Base-by-base conservation (phyloP, 2,329 filamentous ascomycete species). In the Diaporthe capsici region DNA sequence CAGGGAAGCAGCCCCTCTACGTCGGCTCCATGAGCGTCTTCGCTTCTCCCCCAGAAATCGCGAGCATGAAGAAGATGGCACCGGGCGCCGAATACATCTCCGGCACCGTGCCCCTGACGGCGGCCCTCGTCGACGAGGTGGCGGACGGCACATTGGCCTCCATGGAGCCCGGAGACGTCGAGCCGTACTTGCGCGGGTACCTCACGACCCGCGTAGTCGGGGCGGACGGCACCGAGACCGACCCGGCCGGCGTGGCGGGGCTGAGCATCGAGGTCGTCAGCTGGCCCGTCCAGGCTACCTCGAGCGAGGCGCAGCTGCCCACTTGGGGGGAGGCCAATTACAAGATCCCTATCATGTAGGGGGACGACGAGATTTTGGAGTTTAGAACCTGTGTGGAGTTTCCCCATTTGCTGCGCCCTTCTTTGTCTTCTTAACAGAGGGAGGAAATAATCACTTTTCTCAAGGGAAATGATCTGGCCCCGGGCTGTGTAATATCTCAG, bases 11-110 rank as follows among this genome's bases (percentile, higher is more conserved):
- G 9, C 84, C 88, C 0, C 78, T 80, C 4, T 84, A 91, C 53
- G 87, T 93, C 3, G 93, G 93, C 2, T 90, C 89, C 0, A 88
- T 93, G 78, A 89, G 88, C 22, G 85, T 92, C 20, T 91, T 92
- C 77, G 84, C 88, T 25, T 80, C 83, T 6, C 81, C 80, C 22
- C 78, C 76, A 4, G 42, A 58, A 15, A 75, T 80, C 47, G 77
- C 61, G 7, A 75, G 67, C 42, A 76, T 77, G 76, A 73, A 75
- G 49, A 74, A 73, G n/a, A 85, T 86, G 82, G 80, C 81, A 42
- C 80, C 82, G 28, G 82, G 81, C 34, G 82, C 80, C 55, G 81
- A 80, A 39, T 83, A 84, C 68, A 84, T 89, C 22, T 85, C 88
- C 1, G 88, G 89, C 1, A 87, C 88, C 0, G 82, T 90, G 17